phyloP scores from a whole-genome alignment of 176 grass and related monocot genomes.

The Raddia guianensis region DNA sequence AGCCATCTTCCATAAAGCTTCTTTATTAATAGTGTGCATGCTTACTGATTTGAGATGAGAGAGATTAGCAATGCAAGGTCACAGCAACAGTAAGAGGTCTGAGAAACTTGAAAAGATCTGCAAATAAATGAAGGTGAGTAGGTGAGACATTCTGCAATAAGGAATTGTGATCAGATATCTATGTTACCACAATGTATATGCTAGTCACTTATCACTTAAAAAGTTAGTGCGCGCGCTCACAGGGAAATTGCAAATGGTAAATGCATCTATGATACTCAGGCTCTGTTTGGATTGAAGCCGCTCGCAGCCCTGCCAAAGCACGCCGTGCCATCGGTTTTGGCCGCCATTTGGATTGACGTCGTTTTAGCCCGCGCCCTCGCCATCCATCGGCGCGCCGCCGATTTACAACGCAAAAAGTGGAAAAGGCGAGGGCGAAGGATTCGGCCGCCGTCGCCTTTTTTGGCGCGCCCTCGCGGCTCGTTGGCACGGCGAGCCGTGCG shows the following conservation, averaged over 20 bases:
- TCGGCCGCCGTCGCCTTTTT: too few species aligned
- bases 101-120: neutral
- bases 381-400: too few species aligned
- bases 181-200: neutral
- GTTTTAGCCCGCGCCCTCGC: too few species aligned
- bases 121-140: neutral
- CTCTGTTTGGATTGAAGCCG: too few species aligned
- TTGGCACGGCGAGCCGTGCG: too few species aligned
- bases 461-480: too few species aligned
- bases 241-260: neutral
- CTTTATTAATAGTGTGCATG: neutral
- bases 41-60: constrained; percentile 10
- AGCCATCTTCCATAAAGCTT: neutral
- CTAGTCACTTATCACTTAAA: neutral
- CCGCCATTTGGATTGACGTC: too few species aligned
- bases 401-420: too few species aligned
- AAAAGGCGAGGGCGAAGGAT: too few species aligned
- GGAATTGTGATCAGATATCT: neutral
- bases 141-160: neutral
- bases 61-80: neutral
- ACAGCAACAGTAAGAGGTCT: neutral
- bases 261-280: too few species aligned
- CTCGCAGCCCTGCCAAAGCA: too few species aligned
- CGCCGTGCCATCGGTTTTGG: too few species aligned
- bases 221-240: neutral